These are phyloP conservation scores for Circinella umbellata DNA, from an alignment of 371 early-diverging fungal species.

Conservation along the genomic window DNA sequence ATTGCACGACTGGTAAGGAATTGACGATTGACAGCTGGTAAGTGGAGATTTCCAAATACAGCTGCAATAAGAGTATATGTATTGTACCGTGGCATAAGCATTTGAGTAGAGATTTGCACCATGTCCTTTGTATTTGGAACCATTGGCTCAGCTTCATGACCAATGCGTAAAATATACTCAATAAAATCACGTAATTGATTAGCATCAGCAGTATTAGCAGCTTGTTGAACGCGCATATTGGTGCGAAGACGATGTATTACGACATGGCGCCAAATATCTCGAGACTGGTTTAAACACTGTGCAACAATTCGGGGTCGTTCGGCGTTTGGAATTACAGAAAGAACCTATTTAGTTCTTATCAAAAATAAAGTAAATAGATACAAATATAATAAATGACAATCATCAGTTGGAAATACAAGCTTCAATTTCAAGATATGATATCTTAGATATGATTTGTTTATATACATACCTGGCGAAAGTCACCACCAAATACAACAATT, in stretches of 20 bases:
- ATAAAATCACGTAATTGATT: conserved; percentile 14
- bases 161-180: conserved; percentile 7
- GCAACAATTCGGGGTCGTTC: conserved; percentile 11
- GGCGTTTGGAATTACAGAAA: conserved; percentile 3
- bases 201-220: not conserved
- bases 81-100: conserved; percentile 2
- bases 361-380: no score
- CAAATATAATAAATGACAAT: no score
- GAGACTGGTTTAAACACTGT: not conserved
- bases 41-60: not conserved
- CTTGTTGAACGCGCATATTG: conserved; percentile 22
- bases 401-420: no score
- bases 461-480: conserved; percentile 11
- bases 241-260: not conserved
- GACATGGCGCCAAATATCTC: conserved; percentile 7
- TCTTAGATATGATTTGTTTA: no score
- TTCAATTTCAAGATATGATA: no score
- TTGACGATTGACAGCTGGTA: no score
- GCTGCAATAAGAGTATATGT: not conserved
- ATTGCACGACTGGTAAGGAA: not conserved
- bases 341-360: no score
- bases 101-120: not conserved
- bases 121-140: not conserved
- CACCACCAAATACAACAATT: conserved; percentile 25
- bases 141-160: not conserved